Evolutionary conservation across 202 grass and related monocot species (phyloP), one percentile per base, ranked within the genome.

Genomic region (Saccharum hybrid): DNA sequence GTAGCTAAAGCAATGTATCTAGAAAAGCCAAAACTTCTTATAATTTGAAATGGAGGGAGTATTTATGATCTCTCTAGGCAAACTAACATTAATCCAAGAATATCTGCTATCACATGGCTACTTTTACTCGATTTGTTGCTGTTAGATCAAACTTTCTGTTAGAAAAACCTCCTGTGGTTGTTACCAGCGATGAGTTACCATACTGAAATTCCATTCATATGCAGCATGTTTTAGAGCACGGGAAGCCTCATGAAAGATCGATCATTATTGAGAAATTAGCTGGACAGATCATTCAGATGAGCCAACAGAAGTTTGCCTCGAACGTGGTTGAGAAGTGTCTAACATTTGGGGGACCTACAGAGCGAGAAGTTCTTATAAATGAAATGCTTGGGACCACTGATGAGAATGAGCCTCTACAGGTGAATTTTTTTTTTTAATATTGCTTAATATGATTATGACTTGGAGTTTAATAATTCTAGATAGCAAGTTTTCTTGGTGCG

Each of bases 271-370:
- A 94, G 72, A 90, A 97, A 81, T 76, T 97, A 85, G 92, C 94
- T 82, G 94, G 94, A 52, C 90, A 94, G 81, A 97, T 97, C 74
- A 93, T 97, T 88, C 91, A 94, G 81, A 97, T 97, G 94, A 97
- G 94, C 80, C 90, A 94, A 76, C 94, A 97, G 83, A 97, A 97
- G 81, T 97, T 97, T 92, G 94, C 94, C 75, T 97, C 94, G 64
- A 97, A 97, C 67, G 94, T 97, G 63, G 90, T 97, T 73, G 94
- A 97, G 66, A 97, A 97, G 81, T 97, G 94, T 84, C 87, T 97
- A 71, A 84, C 94, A 81, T 97, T 97, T 31, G 92, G 94, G 40
- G 92, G 92, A 37, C 86, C 88, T 26, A 68, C 82, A 33, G 92
- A 97, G 71, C 90, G 94, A 60, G 91, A 88, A 78, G 56, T 94